Conservation (phyloP, 2,329 filamentous ascomycete genomes). For the Chaetothyriales sp. region DNA sequence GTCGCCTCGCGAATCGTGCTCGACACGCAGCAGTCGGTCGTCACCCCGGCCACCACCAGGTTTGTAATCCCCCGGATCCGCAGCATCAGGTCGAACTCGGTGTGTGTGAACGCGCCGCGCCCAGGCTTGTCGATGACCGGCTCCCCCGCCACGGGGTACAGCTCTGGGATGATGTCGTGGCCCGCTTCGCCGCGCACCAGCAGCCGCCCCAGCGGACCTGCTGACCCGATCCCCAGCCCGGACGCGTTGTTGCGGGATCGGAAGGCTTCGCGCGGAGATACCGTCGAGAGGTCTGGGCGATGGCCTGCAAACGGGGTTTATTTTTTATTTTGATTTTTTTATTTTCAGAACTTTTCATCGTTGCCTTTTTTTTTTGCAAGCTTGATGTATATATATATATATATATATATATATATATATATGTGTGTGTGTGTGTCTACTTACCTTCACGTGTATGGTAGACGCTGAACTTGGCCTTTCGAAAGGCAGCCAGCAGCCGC, state of each 20-base stretch:
- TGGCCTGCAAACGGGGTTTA: slow-evolving; percentile 19
- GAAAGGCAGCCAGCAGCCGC: slow-evolving; percentile 25
- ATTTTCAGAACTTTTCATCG: no score
- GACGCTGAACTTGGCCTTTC: slow-evolving; percentile 26
- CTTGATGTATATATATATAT: not conserved
- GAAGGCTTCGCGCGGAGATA: slow-evolving; percentile 39
- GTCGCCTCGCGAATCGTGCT: slow-evolving; percentile 42
- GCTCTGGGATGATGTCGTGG: slow-evolving; percentile 41
- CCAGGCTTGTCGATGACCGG: slow-evolving; percentile 42
- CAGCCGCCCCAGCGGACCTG: slow-evolving; percentile 42
- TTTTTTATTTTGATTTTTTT: no score
- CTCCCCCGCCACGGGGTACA: slow-evolving; percentile 34
- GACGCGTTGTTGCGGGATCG: slow-evolving; percentile 38
- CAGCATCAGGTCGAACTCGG: slow-evolving; percentile 38
- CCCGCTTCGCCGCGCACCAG: slow-evolving; percentile 43
- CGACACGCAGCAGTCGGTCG: slow-evolving; percentile 41
- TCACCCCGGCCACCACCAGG: slow-evolving; percentile 39
- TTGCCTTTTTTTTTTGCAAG: slow-evolving; percentile 10
- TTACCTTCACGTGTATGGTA: slow-evolving; percentile 33
- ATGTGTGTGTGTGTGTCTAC: no score
- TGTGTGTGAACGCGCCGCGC: slow-evolving; percentile 38
- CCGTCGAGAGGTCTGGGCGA: slow-evolving; percentile 40
- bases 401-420: not conserved
- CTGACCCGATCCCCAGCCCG: slow-evolving; percentile 36
- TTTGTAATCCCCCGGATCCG: slow-evolving; percentile 38